Evolutionary conservation across 768 basidiomycete genomes (phyloP), one percentile per base, ranked within the genome.

Genomic region (Suillus placidus): DNA sequence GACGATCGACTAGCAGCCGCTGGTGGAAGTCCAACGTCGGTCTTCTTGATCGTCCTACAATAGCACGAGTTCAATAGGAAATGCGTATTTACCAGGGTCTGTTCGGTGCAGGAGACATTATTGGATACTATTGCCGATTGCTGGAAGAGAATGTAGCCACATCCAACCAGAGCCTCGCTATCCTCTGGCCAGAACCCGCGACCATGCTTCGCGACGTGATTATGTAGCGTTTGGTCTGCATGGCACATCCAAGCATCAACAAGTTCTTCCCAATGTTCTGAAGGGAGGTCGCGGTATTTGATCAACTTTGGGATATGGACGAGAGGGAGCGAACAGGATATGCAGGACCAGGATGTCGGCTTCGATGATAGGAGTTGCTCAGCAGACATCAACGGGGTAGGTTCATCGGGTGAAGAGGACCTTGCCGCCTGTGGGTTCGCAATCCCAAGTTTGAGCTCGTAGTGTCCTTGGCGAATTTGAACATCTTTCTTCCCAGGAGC

Each of bases 171-270:
- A 1, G 89, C 93, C 69, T 93, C 85, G 1, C 86, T 85, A 18
- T 73, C 71, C 4, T 80, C 77, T 2, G 97, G 96, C 91, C 92
- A 94, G 75, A 98, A 91, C 20, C 91, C 92, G 79, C 81, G 68
- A 2, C 83, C 81, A 68, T 84, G 84, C 67, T 85, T 82, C 60
- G 85, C 78, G 4, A 94, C 84, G 16, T 88, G 85, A 40, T 89
- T 88, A 67, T 91, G 86, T 58, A 98, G 80, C 51, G 86, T 88
- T 79, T 97, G 95, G 72, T 97, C 95, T 10, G 88, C 77, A 76
- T 98, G 97, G 71, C 97, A 99, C 92, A 99, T 95, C 97, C 97
- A 99, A 8, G 95, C 91, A 68, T 98, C 97, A 23, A 99, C 87
- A 18, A 99, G 88, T 75, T 99, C 97, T 68, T 94, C 91, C 97